phyloP scores from a whole-genome alignment of 768 basidiomycete species.

The Mycena galericulata region DNA sequence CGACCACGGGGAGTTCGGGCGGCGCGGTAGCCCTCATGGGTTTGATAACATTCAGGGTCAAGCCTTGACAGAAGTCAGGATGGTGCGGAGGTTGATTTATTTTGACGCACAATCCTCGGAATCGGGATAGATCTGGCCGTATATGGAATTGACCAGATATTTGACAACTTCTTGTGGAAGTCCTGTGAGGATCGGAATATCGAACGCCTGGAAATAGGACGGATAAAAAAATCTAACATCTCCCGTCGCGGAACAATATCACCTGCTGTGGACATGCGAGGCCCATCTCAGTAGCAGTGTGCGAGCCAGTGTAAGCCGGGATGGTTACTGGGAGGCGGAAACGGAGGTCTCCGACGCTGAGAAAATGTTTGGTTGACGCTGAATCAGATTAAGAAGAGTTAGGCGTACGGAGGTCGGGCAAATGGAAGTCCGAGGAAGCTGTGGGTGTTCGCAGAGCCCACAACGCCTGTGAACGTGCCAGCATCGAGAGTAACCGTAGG shows the following conservation, averaged over 20 bases:
- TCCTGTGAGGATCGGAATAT: constrained; percentile 49
- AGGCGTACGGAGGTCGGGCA: constrained; percentile 64
- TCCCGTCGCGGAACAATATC: too few species aligned
- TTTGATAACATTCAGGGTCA: constrained; percentile 61
- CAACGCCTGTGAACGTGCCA: constrained; percentile 56
- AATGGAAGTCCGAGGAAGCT: constrained; percentile 66
- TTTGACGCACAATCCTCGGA: constrained; percentile 61
- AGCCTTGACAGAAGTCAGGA: constrained; percentile 37
- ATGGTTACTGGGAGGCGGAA: constrained; percentile 56
- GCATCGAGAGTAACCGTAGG: constrained; percentile 55
- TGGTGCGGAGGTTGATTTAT: not conserved
- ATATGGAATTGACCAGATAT: constrained; percentile 46
- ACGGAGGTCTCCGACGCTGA: constrained; percentile 49
- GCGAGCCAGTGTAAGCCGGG: constrained; percentile 47
- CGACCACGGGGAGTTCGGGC: constrained; percentile 59
- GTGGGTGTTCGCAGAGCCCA: constrained; percentile 45
- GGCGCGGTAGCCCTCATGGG: constrained; percentile 49
- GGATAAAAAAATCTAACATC: too few species aligned
- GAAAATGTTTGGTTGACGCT: not conserved
- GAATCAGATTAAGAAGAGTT: not conserved
- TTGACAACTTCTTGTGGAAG: constrained; percentile 49
- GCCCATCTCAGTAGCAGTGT: constrained; percentile 54
- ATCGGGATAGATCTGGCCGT: constrained; percentile 43
- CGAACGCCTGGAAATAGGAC: too few species aligned
- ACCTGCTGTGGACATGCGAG: constrained; percentile 61